phyloP scores from a whole-genome alignment of 129 eudicot genomes.

The Helichrysum umbraculigerum region DNA sequence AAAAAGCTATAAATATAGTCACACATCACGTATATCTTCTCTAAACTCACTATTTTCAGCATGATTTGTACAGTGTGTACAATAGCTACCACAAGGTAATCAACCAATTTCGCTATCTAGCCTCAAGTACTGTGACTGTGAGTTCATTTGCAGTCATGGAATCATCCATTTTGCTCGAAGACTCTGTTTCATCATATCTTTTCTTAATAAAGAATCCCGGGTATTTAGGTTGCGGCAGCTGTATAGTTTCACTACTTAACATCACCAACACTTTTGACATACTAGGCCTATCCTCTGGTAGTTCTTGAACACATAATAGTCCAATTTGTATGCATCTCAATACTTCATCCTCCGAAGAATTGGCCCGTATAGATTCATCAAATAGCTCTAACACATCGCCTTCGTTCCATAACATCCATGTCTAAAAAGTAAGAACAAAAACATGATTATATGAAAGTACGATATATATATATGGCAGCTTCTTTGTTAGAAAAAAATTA shows the following conservation, averaged over 20 bases:
- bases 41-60: no score
- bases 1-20: neutral
- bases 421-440: neutral
- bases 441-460: neutral
- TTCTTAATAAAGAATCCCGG: conserved; percentile 46
- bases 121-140: conserved; percentile 55
- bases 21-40: no score
- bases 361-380: conserved; percentile 2
- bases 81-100: neutral
- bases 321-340: conserved; percentile 44
- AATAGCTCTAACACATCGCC: conserved; percentile 26
- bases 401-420: conserved; percentile 38
- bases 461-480: neutral
- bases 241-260: conserved; percentile 9
- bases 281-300: conserved; percentile 25
- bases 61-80: neutral
- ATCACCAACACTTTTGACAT: conserved; percentile 33
- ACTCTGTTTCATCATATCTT: conserved; percentile 37
- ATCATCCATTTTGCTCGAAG: conserved; percentile 55
- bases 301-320: conserved; percentile 37
- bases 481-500: neutral
- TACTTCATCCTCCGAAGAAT: conserved; percentile 23
- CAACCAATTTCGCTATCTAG: conserved; percentile 37
- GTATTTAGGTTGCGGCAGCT: conserved; percentile 20
- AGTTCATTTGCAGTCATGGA: conserved; percentile 51